phyloP scores from a whole-genome alignment of 371 early-diverging fungal genomes.

The Saksenaea oblongispora region DNA sequence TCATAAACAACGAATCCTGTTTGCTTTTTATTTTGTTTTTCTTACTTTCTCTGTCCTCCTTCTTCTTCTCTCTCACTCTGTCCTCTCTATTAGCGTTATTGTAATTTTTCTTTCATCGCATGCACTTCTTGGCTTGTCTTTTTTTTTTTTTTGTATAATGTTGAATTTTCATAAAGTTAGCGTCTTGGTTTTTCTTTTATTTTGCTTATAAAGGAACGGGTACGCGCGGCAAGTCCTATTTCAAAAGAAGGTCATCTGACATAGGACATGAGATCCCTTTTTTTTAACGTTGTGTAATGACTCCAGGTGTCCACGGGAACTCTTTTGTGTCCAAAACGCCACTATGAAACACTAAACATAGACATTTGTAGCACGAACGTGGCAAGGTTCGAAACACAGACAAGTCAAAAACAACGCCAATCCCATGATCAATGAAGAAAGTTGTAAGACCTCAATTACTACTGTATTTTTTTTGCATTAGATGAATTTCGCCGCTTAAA shows the following conservation, averaged over 20 bases:
- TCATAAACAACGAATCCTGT: not conserved
- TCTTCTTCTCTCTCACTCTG: not conserved
- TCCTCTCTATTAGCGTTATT: not conserved
- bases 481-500: too few species aligned
- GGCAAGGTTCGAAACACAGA: not conserved
- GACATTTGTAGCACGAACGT: slow-evolving; percentile 3
- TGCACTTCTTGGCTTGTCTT: not conserved
- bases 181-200: not conserved
- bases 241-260: not conserved
- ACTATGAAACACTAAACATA: not conserved
- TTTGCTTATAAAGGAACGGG: not conserved
- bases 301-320: not conserved
- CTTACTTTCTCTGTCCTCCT: not conserved
- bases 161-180: slow-evolving; percentile 2
- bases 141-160: not conserved
- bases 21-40: too few species aligned
- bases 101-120: not conserved
- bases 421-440: not conserved
- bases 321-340: not conserved
- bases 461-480: not conserved
- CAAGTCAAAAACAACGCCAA: slow-evolving; percentile 7
- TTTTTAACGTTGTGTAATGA: not conserved
- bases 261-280: not conserved
- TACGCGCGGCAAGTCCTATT: not conserved
- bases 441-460: not conserved